Conservation (phyloP, 176 grass and related monocot species). For the Phyllostachys edulis region DNA sequence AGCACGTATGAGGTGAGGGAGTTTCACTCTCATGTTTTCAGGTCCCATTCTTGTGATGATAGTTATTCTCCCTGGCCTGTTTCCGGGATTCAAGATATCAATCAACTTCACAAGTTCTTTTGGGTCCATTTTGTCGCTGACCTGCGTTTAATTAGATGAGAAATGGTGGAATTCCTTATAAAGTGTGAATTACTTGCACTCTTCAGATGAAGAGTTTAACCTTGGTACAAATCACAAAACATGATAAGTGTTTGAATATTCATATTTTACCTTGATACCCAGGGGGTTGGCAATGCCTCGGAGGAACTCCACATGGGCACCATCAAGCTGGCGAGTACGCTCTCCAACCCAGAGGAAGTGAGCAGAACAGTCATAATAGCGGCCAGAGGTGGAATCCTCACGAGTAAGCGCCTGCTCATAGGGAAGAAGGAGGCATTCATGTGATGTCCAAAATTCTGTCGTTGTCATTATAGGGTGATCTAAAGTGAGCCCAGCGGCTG, state of each 20-base stretch:
- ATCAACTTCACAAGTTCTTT: conserved; percentile 81
- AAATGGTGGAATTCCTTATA: background rate
- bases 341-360: conserved; percentile 93
- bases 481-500: conserved; percentile 71
- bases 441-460: conserved; percentile 91
- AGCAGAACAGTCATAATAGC: conserved; percentile 84
- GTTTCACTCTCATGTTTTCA: conserved; percentile 94
- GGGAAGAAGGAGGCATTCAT: conserved; percentile 90
- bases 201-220: background rate
- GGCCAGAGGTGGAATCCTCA: conserved; percentile 79
- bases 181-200: background rate
- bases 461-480: conserved; percentile 89
- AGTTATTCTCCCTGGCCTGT: conserved; percentile 84
- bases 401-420: conserved; percentile 85
- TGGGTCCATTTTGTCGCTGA: conserved; percentile 95
- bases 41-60: conserved; percentile 86
- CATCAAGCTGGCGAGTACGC: conserved; percentile 90
- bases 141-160: conserved; percentile 34
- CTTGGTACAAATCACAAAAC: background rate
- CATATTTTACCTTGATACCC: conserved; percentile 74
- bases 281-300: conserved; percentile 84
- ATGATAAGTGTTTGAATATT: background rate
- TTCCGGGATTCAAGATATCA: conserved; percentile 85
- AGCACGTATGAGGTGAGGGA: conserved; percentile 82
- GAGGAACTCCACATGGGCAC: conserved; percentile 85